These are phyloP conservation scores for Starmera dryadoides DNA, from an alignment of 805 yeast genomes.

Conservation along the genomic window DNA sequence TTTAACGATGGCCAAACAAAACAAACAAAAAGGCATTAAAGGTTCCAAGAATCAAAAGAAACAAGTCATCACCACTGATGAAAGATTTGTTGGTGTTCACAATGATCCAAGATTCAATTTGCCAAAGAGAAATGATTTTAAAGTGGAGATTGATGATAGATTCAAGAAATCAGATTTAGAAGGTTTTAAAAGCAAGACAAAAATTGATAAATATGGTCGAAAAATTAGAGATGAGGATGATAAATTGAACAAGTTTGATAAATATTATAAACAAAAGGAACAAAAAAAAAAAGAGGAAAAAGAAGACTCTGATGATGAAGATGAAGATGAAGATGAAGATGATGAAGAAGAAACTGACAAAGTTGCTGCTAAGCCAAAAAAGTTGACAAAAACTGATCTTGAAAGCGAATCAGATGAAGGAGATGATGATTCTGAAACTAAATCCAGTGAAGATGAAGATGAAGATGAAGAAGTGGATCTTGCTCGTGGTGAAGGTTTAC, in stretches of 20 bases:
- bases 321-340: slow-evolving; percentile 12
- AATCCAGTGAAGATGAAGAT: slow-evolving; percentile 11
- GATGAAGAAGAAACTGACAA: slow-evolving; percentile 10
- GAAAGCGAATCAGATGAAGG: slow-evolving; percentile 10
- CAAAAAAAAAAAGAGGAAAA: slow-evolving; percentile 17
- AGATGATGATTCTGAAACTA: slow-evolving; percentile 16
- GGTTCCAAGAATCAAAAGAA: slow-evolving; percentile 2
- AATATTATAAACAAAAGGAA: slow-evolving; percentile 42
- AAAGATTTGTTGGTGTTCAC: slow-evolving; percentile 72
- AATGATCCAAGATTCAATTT: slow-evolving; percentile 83
- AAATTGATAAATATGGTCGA: slow-evolving; percentile 86
- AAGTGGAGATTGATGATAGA: slow-evolving; percentile 79
- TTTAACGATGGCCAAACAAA: slow-evolving; percentile 1
- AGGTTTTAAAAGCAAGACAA: slow-evolving; percentile 48
- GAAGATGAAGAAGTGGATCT: slow-evolving; percentile 31
- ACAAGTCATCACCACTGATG: slow-evolving; percentile 42
- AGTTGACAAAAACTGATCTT: slow-evolving; percentile 10
- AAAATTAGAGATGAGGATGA: slow-evolving; percentile 41
- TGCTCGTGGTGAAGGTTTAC: slow-evolving; percentile 62
- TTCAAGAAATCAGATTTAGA: slow-evolving; percentile 59
- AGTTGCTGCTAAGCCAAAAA: slow-evolving; percentile 12
- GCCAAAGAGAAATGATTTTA: slow-evolving; percentile 62
- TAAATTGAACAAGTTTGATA: slow-evolving; percentile 47
- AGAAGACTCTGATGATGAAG: slow-evolving; percentile 26
- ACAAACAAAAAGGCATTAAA: neutral